Evolutionary conservation across 805 yeast species (phyloP).

Genomic region (Metschnikowia chrysomelidarum): DNA sequence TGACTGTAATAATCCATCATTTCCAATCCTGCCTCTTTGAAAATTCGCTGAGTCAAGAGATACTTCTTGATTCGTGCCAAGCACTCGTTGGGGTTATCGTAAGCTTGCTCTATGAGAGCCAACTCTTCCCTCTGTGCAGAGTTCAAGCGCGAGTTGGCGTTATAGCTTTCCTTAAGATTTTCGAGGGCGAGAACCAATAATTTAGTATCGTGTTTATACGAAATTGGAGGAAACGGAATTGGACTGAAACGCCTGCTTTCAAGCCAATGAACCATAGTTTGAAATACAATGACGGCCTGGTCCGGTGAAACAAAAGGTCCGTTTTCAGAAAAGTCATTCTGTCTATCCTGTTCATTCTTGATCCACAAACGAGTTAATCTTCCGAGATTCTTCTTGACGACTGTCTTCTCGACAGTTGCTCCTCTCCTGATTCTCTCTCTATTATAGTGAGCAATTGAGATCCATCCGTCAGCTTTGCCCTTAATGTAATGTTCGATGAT

Average conservation of each 20-base stretch:
- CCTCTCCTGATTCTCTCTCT: slow-evolving; percentile 87
- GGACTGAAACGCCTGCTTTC: slow-evolving; percentile 81
- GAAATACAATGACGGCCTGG: slow-evolving; percentile 84
- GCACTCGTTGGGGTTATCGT: slow-evolving; percentile 94
- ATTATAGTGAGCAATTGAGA: slow-evolving; percentile 87
- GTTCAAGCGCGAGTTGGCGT: slow-evolving; percentile 65
- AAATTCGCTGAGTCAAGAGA: slow-evolving; percentile 82
- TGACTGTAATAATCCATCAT: slow-evolving; percentile 90
- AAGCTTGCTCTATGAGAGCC: slow-evolving; percentile 92
- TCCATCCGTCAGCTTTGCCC: slow-evolving; percentile 97
- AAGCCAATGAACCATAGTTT: slow-evolving; percentile 88
- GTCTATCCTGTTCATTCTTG: slow-evolving; percentile 88
- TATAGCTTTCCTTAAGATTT: slow-evolving; percentile 74
- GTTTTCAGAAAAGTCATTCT: slow-evolving; percentile 69
- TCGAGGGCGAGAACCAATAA: slow-evolving; percentile 86
- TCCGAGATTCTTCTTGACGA: slow-evolving; percentile 90
- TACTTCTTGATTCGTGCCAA: slow-evolving; percentile 79
- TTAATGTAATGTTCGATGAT: slow-evolving; percentile 87
- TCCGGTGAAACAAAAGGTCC: slow-evolving; percentile 87
- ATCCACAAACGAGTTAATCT: slow-evolving; percentile 90
- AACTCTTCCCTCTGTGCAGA: slow-evolving; percentile 89
- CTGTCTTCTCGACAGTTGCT: slow-evolving; percentile 91
- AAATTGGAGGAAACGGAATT: slow-evolving; percentile 89
- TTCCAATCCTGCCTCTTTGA: slow-evolving; percentile 82
- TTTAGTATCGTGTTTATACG: slow-evolving; percentile 92